Evolutionary conservation across 805 yeast genomes (phyloP), one percentile per base, ranked within the genome.

Genomic region (Metschnikowia corniflorae): DNA sequence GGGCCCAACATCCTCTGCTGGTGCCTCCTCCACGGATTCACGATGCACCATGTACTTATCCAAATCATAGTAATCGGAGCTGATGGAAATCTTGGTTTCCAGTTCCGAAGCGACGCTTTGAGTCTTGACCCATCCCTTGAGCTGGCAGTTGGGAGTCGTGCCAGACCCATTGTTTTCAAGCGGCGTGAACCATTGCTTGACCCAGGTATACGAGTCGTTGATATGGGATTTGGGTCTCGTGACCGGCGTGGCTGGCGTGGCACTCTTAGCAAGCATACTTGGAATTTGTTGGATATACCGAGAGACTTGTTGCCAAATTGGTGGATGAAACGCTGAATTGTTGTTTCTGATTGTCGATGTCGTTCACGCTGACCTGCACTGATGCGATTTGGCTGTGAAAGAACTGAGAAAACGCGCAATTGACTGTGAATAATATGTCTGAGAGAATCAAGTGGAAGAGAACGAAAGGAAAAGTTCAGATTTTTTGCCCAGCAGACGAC

Each of bases 11-110:
- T 58, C 53, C 35, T 58, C 57, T 55, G 35, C 42, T 8, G 38
- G 41, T 10, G 43, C 47, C 22, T 66, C 72, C 7, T 75, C 76
- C 5, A 73, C 78, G 5, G 80, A 80, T 26, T 50, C 58, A 29
- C 54, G 43, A 47, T 58, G 51, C 54, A 66, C 60, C 41, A 54
- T 49, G 59, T 57, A 55, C 14, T 50, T 38, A n/a, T 57, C 54
- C 31, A 79, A 57, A 37, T 74, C 72, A 15, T 78, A 52, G 8
- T 62, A 50, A 48, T 78, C 82, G 55, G 35, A 29, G 29, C 38
- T 38, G 30, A 42, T 39, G 19, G 50, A 26, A 16, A 31, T 35
- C 9, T 9, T 20, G n/a, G n/a, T n/a, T 2, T 21, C 31, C 6
- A 20, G 19, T 8, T 35, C 42, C 3, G 24, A 6, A 12, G 35